Evolutionary conservation across 768 basidiomycete species (phyloP), one percentile per base, ranked within the genome.

Genomic region (Albatrellus ellisii): DNA sequence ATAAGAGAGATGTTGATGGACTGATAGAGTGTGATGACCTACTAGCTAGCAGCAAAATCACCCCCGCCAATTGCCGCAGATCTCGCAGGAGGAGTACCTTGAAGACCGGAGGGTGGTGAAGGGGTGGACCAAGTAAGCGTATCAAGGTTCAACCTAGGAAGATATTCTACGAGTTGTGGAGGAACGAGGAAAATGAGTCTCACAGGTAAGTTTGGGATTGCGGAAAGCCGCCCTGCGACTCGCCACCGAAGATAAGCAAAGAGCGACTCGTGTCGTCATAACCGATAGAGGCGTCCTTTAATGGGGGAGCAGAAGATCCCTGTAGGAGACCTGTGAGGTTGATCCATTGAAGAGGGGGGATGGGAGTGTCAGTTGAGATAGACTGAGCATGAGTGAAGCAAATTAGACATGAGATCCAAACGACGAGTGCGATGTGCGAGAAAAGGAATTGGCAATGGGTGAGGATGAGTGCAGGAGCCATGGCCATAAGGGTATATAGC

Each of bases 31-130:
- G 51, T 39, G 25, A 44, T 35, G 26, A 70, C 82, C 50, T 44
- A 84, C 84, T 87, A 82, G 79, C 79, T 88, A 9, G 83, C 81
- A 34, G 83, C 85, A 48, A 71, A 72, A 62, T 88, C 86, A 17
- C 64, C 61, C 4, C 81, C 86, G 32, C 70, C 62, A 29, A 85
- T 53, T 22, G 79, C 74, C 29, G 71, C 70, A 58, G 73, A 78
- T 55, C 82, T 68, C 22, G 79, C 67, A 11, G 79, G 64, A 6
- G 85, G 85, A 6, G 58, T 57, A 0, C 53, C 53, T 18, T 55
- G 46, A 6, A 79, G 68, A 56, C 61, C 66, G 10, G 59, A 7
- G 17, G 77, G 73, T 18, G 79, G 70, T 2, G 53, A 51, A 4
- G 81, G 80, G 9, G 52, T 57, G 9, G 67, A 64, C 86, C 86